A percentile compares a stretch with the other conserved stretches of the same genome.
Conservation (phyloP, 2,329 filamentous ascomycete species). For the Aureobasidium subglaciale region DNA sequence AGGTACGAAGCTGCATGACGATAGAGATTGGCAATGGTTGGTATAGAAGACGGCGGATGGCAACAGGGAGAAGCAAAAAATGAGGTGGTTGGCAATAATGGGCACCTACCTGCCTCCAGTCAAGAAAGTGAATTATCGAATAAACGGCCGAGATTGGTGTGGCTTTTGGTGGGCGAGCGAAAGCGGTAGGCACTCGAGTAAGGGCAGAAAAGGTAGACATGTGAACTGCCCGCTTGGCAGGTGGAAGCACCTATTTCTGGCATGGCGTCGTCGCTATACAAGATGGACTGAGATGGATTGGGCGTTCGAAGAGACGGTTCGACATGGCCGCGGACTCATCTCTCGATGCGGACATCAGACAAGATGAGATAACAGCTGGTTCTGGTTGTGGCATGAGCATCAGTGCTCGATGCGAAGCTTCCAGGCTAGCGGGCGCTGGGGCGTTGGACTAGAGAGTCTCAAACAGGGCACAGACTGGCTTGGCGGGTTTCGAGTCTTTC, state of each 20-base stretch:
- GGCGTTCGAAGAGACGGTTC: background rate
- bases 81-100: background rate
- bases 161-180: constrained; percentile 6
- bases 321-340: background rate
- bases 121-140: constrained; percentile 11
- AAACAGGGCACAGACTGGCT: constrained; percentile 11
- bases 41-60: background rate
- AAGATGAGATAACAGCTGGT: background rate
- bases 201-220: no score
- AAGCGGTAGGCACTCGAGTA: constrained; percentile 11
- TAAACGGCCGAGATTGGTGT: constrained; percentile 13
- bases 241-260: background rate
- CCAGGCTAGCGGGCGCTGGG: constrained; percentile 2
- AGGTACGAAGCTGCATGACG: background rate
- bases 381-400: background rate
- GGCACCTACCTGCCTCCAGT: background rate
- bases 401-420: background rate
- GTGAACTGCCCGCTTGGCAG: no score
- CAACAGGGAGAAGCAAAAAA: background rate
- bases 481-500: constrained; percentile 15
- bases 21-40: background rate
- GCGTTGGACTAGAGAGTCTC: constrained; percentile 8
- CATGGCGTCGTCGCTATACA: background rate
- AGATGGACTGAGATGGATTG: background rate
- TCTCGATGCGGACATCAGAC: background rate